Evolutionary conservation across 192 early-diverging fungal genomes (phyloP), one percentile per base, ranked within the genome.

Genomic region (Anaeromyces robustus): DNA sequence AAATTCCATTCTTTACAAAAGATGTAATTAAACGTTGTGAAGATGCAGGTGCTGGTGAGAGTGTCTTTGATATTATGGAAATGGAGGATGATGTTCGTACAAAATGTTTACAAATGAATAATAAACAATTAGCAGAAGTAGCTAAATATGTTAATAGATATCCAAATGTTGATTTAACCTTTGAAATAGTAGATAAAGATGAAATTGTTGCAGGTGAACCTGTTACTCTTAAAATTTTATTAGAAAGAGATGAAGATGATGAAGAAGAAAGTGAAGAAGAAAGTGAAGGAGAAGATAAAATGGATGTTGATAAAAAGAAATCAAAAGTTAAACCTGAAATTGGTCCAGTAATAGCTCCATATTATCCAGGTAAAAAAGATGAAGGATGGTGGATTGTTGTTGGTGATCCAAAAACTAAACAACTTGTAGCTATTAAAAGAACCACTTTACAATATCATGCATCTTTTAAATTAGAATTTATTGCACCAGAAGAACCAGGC

Each of bases 311-410:
- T 68, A 26, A 26, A n/a, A 68, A 68, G 18, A 68, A 68, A 68
- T 68, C 52, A n/a, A 68, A 68, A 26, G 26, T n/a, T 68, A 32
- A 77, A n/a, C 82, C 41, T 4, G 86, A 86, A 29, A 84, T 96
- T 30, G 95, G 95, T 0, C 92, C 92, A 12, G 97, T 96, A 9
- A 88, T 94, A 78, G 96, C 98, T 34, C 96, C 96, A 11, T 96
- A 92, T 88, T 99, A 94, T 89, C 96, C 98, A 13, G 85, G 86
- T 28, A 85, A 90, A 85, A 95, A 96, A 85, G 92, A 94, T 78
- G 98, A 99, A 85, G 92, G 92, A 19, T 99, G 98, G 98, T 99
- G 98, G 98, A 85, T 98, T 80, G 94, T 99, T 12, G 82, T 99
- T 43, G 97, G 94, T 29, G 95, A 97, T 31, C 85, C 92, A 17